phyloP scores from a whole-genome alignment of 164 flowering plant genomes.

The Cinnamomum chago region DNA sequence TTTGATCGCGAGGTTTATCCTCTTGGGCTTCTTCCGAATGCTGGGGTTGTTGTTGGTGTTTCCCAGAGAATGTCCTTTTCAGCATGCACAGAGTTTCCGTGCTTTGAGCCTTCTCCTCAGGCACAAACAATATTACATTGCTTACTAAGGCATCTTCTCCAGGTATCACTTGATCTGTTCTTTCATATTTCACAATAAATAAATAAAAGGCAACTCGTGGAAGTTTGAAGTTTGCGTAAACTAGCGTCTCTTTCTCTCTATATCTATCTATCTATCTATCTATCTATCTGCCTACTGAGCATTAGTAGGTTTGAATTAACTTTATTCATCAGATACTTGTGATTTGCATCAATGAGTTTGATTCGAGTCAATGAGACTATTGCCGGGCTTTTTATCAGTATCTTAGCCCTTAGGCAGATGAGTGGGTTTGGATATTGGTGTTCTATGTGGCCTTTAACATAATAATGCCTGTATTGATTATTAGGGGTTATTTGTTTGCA shows the following conservation, averaged over 20 bases:
- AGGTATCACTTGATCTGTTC: slow-evolving; percentile 41
- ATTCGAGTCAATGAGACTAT: not conserved
- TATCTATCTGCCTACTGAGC: not conserved
- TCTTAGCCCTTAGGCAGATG: not conserved
- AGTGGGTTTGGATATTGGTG: not conserved
- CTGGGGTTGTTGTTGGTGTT: slow-evolving; percentile 95
- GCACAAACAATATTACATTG: slow-evolving; percentile 99
- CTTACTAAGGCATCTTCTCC: slow-evolving; percentile 95
- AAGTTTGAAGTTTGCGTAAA: not conserved
- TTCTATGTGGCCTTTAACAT: no score
- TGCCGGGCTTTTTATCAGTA: not conserved
- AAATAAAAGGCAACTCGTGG: not conserved
- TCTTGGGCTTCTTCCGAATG: slow-evolving; percentile 94
- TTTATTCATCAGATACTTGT: not conserved
- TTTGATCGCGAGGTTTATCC: slow-evolving; percentile 99
- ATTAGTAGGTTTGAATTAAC: not conserved
- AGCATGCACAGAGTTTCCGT: slow-evolving; percentile 93
- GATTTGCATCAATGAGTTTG: not conserved
- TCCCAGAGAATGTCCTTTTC: slow-evolving; percentile 95
- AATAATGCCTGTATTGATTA: no score
- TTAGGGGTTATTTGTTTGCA: no score
- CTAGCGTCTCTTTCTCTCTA: not conserved
- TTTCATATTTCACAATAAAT: not conserved
- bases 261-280: not conserved
- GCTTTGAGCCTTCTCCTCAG: slow-evolving; percentile 97